These are phyloP conservation scores for Colletotrichum trifolii DNA, from an alignment of 2,329 filamentous ascomycete genomes.

Conservation along the genomic window DNA sequence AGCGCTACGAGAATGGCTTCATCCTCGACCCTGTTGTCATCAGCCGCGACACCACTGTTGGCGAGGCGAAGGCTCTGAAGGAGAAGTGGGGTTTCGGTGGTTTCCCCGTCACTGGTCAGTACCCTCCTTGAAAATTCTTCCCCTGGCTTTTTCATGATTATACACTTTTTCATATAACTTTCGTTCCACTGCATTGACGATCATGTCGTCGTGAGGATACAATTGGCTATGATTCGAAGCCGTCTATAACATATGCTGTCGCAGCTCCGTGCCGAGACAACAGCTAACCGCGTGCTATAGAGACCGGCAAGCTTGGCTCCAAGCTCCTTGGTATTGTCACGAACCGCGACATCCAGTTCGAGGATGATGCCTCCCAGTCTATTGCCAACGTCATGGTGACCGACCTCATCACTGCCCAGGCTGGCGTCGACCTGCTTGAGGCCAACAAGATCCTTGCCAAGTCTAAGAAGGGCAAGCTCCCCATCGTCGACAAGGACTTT, in stretches of 20 bases:
- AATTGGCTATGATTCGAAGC: constrained; percentile 46
- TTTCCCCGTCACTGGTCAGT: constrained; percentile 97
- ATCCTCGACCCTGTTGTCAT: constrained; percentile 96
- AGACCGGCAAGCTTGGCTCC: constrained; percentile 90
- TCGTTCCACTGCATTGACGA: constrained; percentile 99
- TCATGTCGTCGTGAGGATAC: constrained; percentile 82
- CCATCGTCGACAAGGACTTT: constrained; percentile 84
- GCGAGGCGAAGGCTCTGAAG: constrained; percentile 91
- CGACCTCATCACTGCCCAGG: constrained; percentile 87
- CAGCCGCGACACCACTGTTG: constrained; percentile 86
- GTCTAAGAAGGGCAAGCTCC: constrained; percentile 98
- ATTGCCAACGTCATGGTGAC: constrained; percentile 95
- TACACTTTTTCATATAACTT: constrained; percentile 91
- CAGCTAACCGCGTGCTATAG: constrained; percentile 64
- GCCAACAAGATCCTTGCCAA: constrained; percentile 93
- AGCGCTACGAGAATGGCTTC: constrained; percentile 99
- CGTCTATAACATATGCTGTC: constrained; percentile 2
- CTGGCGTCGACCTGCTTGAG: constrained; percentile 85
- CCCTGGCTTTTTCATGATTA: constrained; percentile 75
- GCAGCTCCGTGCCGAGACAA: constrained; percentile 23
- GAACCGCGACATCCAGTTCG: constrained; percentile 97
- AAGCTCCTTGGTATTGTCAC: constrained; percentile 98
- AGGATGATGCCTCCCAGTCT: constrained; percentile 76
- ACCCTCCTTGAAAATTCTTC: constrained; percentile 36
- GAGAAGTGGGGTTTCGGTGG: constrained; percentile 99